Conservation (phyloP, 768 basidiomycete genomes). For the Sporobolomyces pararoseus region DNA sequence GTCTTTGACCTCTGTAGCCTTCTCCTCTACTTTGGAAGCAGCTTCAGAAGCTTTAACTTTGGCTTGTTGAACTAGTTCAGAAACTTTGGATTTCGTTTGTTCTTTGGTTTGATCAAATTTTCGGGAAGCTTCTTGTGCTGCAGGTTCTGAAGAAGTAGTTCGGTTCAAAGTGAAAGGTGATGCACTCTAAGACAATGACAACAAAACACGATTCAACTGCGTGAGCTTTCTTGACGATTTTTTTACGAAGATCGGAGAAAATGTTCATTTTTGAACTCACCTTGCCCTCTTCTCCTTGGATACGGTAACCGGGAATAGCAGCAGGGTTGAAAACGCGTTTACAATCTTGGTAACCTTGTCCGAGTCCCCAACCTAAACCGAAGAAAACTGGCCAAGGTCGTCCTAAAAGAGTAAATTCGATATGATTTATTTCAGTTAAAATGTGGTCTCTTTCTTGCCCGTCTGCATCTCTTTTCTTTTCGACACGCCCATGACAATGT, state of each 20-base stretch:
- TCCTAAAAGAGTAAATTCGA: conserved; percentile 71
- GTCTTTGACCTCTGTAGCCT: conserved; percentile 23
- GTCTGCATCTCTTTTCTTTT: too few species aligned
- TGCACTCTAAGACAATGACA: conserved; percentile 1
- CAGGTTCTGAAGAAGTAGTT: background rate
- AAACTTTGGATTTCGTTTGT: conserved; percentile 15
- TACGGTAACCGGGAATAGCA: conserved; percentile 63
- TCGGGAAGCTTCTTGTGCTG: background rate
- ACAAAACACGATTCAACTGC: conserved; percentile 2
- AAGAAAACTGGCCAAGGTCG: conserved; percentile 88
- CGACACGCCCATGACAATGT: too few species aligned
- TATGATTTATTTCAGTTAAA: too few species aligned
- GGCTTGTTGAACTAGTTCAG: conserved; percentile 13
- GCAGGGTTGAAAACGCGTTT: conserved; percentile 90
- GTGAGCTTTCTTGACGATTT: too few species aligned
- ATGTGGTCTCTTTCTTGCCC: too few species aligned
- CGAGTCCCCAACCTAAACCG: conserved; percentile 69
- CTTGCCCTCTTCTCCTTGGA: conserved; percentile 23
- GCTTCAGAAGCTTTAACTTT: conserved; percentile 21
- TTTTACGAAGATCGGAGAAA: background rate
- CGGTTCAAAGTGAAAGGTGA: conserved; percentile 17
- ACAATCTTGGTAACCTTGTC: conserved; percentile 84
- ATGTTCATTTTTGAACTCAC: background rate
- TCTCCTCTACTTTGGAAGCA: conserved; percentile 1
- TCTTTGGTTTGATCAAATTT: background rate